phyloP scores from a whole-genome alignment of 495 filamentous ascomycete species.

The Penicillium ochrochloron region DNA sequence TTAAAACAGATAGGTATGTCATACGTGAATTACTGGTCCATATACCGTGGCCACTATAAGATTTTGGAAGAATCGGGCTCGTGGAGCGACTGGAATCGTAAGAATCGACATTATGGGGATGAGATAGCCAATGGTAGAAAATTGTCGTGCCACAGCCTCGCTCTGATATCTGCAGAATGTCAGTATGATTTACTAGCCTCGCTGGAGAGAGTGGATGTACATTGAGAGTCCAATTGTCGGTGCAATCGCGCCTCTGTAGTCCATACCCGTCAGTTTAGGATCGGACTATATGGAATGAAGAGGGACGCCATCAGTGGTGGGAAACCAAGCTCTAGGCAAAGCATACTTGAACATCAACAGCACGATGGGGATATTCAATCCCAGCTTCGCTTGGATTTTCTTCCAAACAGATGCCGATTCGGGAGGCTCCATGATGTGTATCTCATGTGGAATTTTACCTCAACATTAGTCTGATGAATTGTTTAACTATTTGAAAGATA shows the following conservation, averaged over 20 bases:
- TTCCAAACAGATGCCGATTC: neutral
- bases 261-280: constrained; percentile 2
- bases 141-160: constrained; percentile 4
- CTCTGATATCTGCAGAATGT: constrained; percentile 14
- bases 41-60: constrained; percentile 13
- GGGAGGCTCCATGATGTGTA: too few species aligned
- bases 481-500: too few species aligned
- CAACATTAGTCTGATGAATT: too few species aligned
- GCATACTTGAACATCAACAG: constrained; percentile 15
- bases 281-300: neutral
- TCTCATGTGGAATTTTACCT: too few species aligned
- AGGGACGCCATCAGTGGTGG: constrained; percentile 34
- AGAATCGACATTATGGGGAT: constrained; percentile 18
- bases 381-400: constrained; percentile 6
- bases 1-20: too few species aligned
- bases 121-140: constrained; percentile 20
- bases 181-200: neutral
- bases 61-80: constrained; percentile 15
- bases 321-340: neutral
- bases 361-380: constrained; percentile 8
- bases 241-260: constrained; percentile 12
- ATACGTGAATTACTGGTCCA: neutral
- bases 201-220: constrained; percentile 6
- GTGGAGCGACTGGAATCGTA: constrained; percentile 9
- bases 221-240: constrained; percentile 14